Evolutionary conservation across 2,329 filamentous ascomycete species (phyloP).

Genomic region (Trichoderma sp.): DNA sequence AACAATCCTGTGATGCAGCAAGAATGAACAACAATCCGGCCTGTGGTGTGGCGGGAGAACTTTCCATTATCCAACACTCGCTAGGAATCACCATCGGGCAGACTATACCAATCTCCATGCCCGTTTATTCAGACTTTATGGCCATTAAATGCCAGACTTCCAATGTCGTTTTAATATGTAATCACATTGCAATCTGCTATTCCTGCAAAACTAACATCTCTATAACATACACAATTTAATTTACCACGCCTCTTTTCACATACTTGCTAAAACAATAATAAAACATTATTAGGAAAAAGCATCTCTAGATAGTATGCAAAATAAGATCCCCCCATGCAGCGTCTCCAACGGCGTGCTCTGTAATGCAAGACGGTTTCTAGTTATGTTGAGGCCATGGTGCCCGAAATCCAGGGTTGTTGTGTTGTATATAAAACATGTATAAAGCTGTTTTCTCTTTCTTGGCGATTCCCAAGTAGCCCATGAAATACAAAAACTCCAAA

Average conservation of each 20-base stretch:
- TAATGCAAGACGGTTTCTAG: conserved; percentile 4
- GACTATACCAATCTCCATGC: too few species aligned
- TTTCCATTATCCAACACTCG: neutral
- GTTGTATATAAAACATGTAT: conserved; percentile 1
- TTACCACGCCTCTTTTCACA: neutral
- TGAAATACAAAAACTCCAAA: neutral
- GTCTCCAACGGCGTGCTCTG: neutral
- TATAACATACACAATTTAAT: conserved; percentile 15
- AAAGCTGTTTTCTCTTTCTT: neutral
- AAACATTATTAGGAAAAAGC: conserved; percentile 29
- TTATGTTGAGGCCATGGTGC: neutral
- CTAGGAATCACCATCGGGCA: neutral
- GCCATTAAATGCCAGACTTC: too few species aligned
- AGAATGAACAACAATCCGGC: too few species aligned
- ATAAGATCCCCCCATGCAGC: neutral
- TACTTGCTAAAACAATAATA: conserved; percentile 21
- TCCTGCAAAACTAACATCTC: conserved; percentile 12
- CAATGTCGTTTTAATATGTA: too few species aligned
- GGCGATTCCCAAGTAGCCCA: neutral
- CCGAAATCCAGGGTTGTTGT: neutral
- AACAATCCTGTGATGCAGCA: too few species aligned
- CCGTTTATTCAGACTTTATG: too few species aligned
- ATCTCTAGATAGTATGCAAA: conserved; percentile 8
- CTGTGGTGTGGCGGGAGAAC: neutral
- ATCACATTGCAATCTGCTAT: neutral